Evolutionary conservation across 768 basidiomycete genomes (phyloP).

Genomic region (Rickenella mellea): DNA sequence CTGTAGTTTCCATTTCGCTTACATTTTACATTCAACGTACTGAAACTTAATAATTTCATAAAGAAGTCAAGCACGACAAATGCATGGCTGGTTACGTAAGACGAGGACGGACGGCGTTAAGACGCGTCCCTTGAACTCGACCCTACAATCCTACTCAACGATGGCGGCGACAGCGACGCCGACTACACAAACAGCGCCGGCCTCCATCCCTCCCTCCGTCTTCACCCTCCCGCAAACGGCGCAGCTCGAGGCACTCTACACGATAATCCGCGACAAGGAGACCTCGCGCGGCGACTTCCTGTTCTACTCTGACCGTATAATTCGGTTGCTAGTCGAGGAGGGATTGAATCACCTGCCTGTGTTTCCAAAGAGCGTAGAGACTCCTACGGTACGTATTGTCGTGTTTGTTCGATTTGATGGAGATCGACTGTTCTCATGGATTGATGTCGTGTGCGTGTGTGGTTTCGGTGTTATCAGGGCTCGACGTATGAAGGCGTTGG

Average conservation of each 20-base stretch:
- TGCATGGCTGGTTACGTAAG: too few relatives aligned
- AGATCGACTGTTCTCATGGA: not conserved
- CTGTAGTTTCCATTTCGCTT: too few relatives aligned
- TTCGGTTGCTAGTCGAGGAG: slow-evolving; percentile 71
- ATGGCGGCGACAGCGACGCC: slow-evolving; percentile 9
- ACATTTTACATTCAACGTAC: too few relatives aligned
- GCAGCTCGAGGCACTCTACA: slow-evolving; percentile 91
- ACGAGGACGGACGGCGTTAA: too few relatives aligned
- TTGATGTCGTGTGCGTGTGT: not conserved
- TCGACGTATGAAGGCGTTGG: slow-evolving; percentile 82
- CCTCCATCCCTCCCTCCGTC: slow-evolving; percentile 66
- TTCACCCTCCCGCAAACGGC: slow-evolving; percentile 83
- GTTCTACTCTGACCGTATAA: slow-evolving; percentile 92
- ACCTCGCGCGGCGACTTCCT: slow-evolving; percentile 91
- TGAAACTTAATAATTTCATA: too few relatives aligned
- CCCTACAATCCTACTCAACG: too few relatives aligned
- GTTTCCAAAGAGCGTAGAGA: slow-evolving; percentile 63
- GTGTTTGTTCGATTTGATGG: not conserved
- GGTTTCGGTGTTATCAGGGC: slow-evolving; percentile 36
- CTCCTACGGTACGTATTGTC: slow-evolving; percentile 55
- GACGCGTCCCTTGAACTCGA: too few relatives aligned
- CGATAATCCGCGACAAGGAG: slow-evolving; percentile 84
- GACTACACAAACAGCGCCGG: slow-evolving; percentile 25
- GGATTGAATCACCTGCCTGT: slow-evolving; percentile 85
- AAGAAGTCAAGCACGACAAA: too few relatives aligned